Conservation (phyloP, 1,139 yeast genomes). For the Protomyces pachydermus region DNA sequence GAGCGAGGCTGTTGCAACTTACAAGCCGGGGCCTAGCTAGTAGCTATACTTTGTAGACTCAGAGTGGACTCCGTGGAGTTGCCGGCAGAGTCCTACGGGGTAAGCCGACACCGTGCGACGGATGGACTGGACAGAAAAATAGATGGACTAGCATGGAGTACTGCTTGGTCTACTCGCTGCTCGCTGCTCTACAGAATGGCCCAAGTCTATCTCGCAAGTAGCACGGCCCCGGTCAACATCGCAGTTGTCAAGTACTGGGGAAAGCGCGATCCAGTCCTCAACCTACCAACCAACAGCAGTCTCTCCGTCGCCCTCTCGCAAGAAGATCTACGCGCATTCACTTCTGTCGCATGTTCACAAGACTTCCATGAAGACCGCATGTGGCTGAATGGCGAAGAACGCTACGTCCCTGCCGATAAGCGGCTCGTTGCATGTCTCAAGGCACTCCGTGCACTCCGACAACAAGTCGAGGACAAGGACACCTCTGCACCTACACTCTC, state of each 20-base stretch:
- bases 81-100: too few species aligned
- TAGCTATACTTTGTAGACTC: too few species aligned
- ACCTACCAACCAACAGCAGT: slow-evolving; percentile 91
- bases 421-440: slow-evolving; percentile 75
- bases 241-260: slow-evolving; percentile 99
- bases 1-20: too few species aligned
- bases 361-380: slow-evolving; percentile 59
- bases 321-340: slow-evolving; percentile 80
- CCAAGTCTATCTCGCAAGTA: slow-evolving; percentile 59
- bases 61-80: too few species aligned
- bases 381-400: slow-evolving; percentile 75
- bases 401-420: slow-evolving; percentile 53
- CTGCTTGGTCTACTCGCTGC: not conserved
- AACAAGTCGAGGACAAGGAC: slow-evolving; percentile 49
- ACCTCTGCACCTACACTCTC: slow-evolving; percentile 57
- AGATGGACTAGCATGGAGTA: too few species aligned
- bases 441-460: slow-evolving; percentile 67
- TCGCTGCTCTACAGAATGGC: slow-evolving; percentile 4
- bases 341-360: slow-evolving; percentile 72
- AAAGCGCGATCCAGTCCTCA: slow-evolving; percentile 78
- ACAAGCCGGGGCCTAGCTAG: too few species aligned
- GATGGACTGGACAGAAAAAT: too few species aligned
- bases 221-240: slow-evolving; percentile 95
- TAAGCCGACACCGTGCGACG: too few species aligned
- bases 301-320: slow-evolving; percentile 91